Evolutionary conservation across 768 basidiomycete species (phyloP).

Genomic region (Mycena vulgaris): DNA sequence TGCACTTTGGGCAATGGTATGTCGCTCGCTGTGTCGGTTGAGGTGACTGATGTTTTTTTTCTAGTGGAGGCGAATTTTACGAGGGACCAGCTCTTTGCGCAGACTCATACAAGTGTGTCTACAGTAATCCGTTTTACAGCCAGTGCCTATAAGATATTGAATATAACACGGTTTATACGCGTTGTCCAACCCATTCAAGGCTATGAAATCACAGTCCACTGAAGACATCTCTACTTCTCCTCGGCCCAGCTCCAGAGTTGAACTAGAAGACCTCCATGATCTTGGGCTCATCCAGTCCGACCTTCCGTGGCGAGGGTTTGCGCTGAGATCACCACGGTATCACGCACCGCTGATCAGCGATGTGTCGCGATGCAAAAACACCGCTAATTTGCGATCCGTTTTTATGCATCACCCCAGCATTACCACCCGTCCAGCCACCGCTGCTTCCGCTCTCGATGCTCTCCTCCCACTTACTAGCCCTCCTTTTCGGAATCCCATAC

Average conservation of each 20-base stretch:
- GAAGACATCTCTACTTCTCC: slow-evolving; percentile 17
- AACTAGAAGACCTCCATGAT: slow-evolving; percentile 10
- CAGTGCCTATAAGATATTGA: slow-evolving; percentile 29
- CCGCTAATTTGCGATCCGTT: too few relatives aligned
- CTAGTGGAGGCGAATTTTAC: slow-evolving; percentile 30
- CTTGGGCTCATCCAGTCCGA: slow-evolving; percentile 9
- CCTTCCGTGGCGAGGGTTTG: slow-evolving; percentile 16
- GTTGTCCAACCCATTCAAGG: slow-evolving; percentile 25
- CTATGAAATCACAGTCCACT: slow-evolving; percentile 18
- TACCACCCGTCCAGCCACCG: too few relatives aligned
- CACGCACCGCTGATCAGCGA: too few relatives aligned
- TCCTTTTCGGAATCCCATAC: too few relatives aligned
- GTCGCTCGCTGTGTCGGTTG: slow-evolving; percentile 10
- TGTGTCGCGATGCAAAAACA: too few relatives aligned
- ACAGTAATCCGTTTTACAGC: slow-evolving; percentile 30
- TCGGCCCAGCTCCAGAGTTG: slow-evolving; percentile 1
- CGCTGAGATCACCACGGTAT: slow-evolving; percentile 14
- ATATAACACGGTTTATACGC: slow-evolving; percentile 14
- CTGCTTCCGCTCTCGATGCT: too few relatives aligned
- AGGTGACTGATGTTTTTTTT: slow-evolving; percentile 19
- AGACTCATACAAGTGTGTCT: slow-evolving; percentile 17
- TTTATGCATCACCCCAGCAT: too few relatives aligned
- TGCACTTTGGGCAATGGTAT: slow-evolving; percentile 28
- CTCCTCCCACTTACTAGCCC: too few relatives aligned
- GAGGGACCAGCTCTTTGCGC: slow-evolving; percentile 17